These are phyloP conservation scores for Spiraea crenata DNA, from an alignment of 331 rosid species.

Conservation along the genomic window DNA sequence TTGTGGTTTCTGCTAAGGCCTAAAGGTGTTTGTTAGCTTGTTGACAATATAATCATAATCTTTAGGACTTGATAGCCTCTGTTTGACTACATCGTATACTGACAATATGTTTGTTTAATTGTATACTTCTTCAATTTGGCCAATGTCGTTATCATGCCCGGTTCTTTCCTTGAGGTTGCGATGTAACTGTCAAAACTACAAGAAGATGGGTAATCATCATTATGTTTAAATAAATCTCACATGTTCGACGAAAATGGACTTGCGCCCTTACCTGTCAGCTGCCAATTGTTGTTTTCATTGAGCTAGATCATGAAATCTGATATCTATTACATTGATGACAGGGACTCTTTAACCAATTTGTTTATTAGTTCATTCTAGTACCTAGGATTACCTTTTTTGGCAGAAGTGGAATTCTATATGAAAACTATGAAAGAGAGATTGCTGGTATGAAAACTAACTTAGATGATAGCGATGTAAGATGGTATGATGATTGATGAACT, in stretches of 20 bases:
- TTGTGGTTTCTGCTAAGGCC: neutral
- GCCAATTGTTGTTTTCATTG: neutral
- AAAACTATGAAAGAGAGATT: neutral
- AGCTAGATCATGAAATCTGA: neutral
- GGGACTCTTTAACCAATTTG: neutral
- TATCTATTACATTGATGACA: neutral
- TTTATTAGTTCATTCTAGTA: neutral
- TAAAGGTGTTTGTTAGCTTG: neutral
- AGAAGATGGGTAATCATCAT: neutral
- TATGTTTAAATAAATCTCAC: neutral
- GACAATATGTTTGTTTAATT: neutral
- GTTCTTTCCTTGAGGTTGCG: neutral
- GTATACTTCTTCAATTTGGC: neutral
- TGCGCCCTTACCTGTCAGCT: neutral
- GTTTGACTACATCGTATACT: neutral
- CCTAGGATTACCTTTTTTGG: neutral
- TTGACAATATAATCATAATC: neutral
- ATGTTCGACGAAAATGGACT: neutral
- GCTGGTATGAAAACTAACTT: neutral
- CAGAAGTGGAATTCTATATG: neutral
- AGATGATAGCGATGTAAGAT: neutral
- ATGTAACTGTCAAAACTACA: neutral
- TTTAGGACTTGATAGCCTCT: neutral
- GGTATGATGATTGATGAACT: conserved; percentile 6
- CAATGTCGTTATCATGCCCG: neutral